Conservation (phyloP, 23 red algal genomes). For the Cyanidium caldarium region DNA sequence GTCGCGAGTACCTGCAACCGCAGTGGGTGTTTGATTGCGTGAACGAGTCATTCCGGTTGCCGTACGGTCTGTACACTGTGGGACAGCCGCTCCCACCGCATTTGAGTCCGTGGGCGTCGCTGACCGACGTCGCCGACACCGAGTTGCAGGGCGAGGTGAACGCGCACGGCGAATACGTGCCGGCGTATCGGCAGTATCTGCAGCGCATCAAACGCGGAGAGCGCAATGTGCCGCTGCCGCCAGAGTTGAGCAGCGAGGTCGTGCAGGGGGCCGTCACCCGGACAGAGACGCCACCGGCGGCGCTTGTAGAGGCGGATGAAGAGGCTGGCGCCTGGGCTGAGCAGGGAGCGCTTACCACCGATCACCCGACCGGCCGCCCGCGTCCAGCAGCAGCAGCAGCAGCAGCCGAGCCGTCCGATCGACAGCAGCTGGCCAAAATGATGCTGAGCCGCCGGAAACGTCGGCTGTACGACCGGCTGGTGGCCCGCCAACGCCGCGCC, state of each 20-base stretch:
- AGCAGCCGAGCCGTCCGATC: no score
- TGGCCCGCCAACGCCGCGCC: neutral
- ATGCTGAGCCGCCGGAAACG: neutral
- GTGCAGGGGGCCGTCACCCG: no score
- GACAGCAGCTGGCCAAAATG: neutral
- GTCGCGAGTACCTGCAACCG: constrained; percentile 87
- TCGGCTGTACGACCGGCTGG: neutral
- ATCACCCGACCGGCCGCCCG: no score
- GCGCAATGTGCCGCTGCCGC: neutral
- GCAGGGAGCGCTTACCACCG: no score
- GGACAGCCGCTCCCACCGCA: constrained; percentile 14
- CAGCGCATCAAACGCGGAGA: neutral
- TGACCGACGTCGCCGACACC: constrained; percentile 39
- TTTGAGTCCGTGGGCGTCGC: constrained; percentile 37
- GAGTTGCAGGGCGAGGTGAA: constrained; percentile 24
- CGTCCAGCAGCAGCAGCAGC: no score
- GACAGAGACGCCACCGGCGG: no score
- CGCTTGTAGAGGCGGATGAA: no score
- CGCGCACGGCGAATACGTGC: constrained; percentile 43
- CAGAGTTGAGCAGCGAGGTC: no score
- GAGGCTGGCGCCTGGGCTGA: no score
- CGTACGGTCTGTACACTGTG: constrained; percentile 5
- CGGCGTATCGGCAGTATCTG: constrained; percentile 20
- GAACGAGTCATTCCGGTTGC: constrained; percentile 46
- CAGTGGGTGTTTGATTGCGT: constrained; percentile 95